Evolutionary conservation across 768 basidiomycete species (phyloP).

Genomic region (Polyporus arcularius): DNA sequence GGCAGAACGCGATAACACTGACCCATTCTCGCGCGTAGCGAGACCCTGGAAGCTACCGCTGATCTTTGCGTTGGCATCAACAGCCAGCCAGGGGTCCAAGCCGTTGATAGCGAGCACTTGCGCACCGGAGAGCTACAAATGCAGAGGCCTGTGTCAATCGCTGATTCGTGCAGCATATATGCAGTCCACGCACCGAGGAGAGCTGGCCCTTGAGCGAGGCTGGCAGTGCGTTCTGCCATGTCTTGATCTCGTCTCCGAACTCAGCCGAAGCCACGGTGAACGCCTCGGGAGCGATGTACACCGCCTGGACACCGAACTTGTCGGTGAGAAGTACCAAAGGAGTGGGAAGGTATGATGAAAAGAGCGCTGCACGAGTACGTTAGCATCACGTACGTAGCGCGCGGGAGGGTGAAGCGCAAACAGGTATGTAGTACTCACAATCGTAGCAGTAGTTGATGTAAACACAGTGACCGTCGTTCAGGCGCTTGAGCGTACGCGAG

Average conservation of each 20-base stretch:
- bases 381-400: neutral
- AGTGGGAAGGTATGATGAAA: conserved; percentile 45
- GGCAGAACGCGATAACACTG: neutral
- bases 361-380: conserved; percentile 21
- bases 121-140: conserved; percentile 44
- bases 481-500: conserved; percentile 51
- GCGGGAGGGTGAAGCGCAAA: neutral
- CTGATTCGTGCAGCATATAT: neutral
- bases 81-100: conserved; percentile 48
- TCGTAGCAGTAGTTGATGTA: conserved; percentile 60
- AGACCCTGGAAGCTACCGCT: conserved; percentile 56
- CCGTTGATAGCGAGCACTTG: conserved; percentile 56
- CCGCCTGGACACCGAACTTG: conserved; percentile 43
- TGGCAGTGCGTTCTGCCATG: conserved; percentile 56
- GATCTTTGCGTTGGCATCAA: conserved; percentile 51
- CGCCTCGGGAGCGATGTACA: conserved; percentile 55
- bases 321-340: conserved; percentile 52
- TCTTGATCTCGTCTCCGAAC: conserved; percentile 49
- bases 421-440: conserved; percentile 30
- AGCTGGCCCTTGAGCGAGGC: conserved; percentile 48
- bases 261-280: conserved; percentile 51
- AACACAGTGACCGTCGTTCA: conserved; percentile 61
- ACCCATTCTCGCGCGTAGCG: conserved; percentile 40
- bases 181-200: conserved; percentile 36
- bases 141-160: neutral